Percentiles rank a stretch among this genome's conserved stretches.
Conservation (phyloP, 345 rosid genomes). For the Luvunga scandens region DNA sequence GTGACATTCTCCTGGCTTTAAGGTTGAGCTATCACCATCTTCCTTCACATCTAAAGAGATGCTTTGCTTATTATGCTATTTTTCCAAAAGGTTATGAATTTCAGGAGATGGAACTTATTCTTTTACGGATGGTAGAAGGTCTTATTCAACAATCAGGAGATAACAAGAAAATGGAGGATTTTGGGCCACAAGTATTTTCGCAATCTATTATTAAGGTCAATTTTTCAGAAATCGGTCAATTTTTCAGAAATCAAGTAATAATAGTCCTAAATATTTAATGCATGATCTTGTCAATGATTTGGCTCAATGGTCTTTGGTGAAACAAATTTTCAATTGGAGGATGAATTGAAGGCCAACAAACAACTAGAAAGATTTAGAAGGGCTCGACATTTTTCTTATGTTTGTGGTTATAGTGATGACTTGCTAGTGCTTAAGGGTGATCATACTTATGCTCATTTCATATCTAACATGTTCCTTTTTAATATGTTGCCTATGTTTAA, state of each 20-base stretch:
- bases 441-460: neutral
- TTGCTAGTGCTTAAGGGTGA: too few species aligned
- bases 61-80: constrained; percentile 25
- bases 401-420: neutral
- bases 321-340: neutral
- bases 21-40: constrained; percentile 4
- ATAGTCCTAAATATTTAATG: neutral
- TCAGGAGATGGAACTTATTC: neutral
- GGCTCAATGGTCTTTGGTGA: neutral
- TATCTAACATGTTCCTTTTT: neutral
- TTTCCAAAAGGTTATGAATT: neutral
- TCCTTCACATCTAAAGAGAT: constrained; percentile 24
- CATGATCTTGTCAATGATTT: constrained; percentile 21
- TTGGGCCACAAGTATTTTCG: constrained; percentile 1
- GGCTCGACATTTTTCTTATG: neutral
- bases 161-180: neutral
- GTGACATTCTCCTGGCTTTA: neutral
- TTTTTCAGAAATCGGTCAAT: constrained; percentile 13
- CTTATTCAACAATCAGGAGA: neutral
- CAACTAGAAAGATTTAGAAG: neutral
- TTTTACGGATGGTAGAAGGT: constrained; percentile 26
- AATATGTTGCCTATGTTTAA: neutral
- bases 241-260: neutral
- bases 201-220: neutral
- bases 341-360: neutral